Conservation (phyloP, 2,329 filamentous ascomycete genomes). For the Colletotrichum lentis region DNA sequence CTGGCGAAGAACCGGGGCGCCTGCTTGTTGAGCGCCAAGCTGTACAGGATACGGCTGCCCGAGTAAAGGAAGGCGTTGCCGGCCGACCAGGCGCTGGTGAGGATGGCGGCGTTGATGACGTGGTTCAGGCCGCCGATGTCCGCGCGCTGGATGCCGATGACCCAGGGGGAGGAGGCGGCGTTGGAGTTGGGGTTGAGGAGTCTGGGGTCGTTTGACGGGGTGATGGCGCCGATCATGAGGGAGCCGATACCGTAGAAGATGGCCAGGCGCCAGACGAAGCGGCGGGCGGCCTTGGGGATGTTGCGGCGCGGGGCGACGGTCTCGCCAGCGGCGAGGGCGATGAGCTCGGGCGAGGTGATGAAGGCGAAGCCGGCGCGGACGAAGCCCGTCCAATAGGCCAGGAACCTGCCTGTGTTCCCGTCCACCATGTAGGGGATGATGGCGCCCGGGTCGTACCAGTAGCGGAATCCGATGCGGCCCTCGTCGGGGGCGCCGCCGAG, state of each 20-base stretch:
- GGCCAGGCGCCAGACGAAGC: conserved; percentile 69
- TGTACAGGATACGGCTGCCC: conserved; percentile 74
- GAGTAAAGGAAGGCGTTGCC: conserved; percentile 71
- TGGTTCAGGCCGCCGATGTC: conserved; percentile 70
- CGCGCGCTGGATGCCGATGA: conserved; percentile 72
- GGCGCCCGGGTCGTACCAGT: conserved; percentile 52
- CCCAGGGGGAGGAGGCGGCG: conserved; percentile 69
- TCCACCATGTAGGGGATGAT: conserved; percentile 58
- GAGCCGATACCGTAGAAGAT: conserved; percentile 71
- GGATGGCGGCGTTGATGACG: conserved; percentile 73
- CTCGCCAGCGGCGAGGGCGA: conserved; percentile 71
- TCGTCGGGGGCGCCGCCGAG: conserved; percentile 63
- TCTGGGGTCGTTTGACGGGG: conserved; percentile 69
- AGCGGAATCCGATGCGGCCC: conserved; percentile 53
- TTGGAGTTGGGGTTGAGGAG: conserved; percentile 67
- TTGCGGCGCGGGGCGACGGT: conserved; percentile 70
- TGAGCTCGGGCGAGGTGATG: conserved; percentile 69
- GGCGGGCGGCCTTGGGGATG: conserved; percentile 70
- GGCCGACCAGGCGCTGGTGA: conserved; percentile 71
- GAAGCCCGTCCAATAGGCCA: conserved; percentile 66
- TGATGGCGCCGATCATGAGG: conserved; percentile 68
- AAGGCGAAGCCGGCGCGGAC: conserved; percentile 69
- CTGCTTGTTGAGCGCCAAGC: conserved; percentile 71
- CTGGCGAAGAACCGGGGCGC: conserved; percentile 68
- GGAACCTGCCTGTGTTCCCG: conserved; percentile 61